These are phyloP conservation scores for Canna indica DNA, from an alignment of 176 grass and related monocot genomes.

Conservation along the genomic window DNA sequence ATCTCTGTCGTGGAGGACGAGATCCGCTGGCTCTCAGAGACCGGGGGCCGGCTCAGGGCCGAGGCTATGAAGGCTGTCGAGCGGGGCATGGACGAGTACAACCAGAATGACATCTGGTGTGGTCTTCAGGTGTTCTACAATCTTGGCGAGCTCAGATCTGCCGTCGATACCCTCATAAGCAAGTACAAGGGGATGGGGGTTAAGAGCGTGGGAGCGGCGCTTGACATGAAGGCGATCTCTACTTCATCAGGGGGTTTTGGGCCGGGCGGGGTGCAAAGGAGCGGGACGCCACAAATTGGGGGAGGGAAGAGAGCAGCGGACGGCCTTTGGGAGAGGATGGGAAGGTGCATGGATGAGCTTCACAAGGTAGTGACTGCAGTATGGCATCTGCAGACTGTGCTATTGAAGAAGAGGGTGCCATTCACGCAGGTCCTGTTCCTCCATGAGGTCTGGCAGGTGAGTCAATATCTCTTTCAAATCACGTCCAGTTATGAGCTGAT, in stretches of 20 bases:
- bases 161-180: constrained; percentile 56
- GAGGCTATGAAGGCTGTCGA: constrained; percentile 70
- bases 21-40: constrained; percentile 62
- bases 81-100: constrained; percentile 55
- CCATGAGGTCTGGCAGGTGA: constrained; percentile 97
- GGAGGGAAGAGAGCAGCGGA: constrained; percentile 71
- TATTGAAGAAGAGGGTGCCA: constrained; percentile 87
- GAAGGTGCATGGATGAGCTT: constrained; percentile 82
- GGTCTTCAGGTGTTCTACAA: constrained; percentile 97
- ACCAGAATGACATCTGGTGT: constrained; percentile 96
- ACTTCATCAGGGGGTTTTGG: constrained; percentile 39
- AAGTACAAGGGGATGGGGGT: constrained; percentile 66
- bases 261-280: constrained; percentile 91
- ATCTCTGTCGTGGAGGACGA: constrained; percentile 82
- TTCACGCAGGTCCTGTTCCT: constrained; percentile 95
- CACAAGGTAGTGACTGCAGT: constrained; percentile 61
- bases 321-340: constrained; percentile 91
- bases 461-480: not conserved
- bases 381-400: constrained; percentile 90
- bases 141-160: constrained; percentile 71
- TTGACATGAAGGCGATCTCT: constrained; percentile 97
- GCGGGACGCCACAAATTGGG: constrained; percentile 87
- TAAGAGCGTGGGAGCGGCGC: constrained; percentile 58
- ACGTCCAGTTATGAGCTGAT: not conserved
- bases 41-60: constrained; percentile 46